phyloP scores from a whole-genome alignment of 2,329 filamentous ascomycete species.

The Coniosporium tulheliwenetii region DNA sequence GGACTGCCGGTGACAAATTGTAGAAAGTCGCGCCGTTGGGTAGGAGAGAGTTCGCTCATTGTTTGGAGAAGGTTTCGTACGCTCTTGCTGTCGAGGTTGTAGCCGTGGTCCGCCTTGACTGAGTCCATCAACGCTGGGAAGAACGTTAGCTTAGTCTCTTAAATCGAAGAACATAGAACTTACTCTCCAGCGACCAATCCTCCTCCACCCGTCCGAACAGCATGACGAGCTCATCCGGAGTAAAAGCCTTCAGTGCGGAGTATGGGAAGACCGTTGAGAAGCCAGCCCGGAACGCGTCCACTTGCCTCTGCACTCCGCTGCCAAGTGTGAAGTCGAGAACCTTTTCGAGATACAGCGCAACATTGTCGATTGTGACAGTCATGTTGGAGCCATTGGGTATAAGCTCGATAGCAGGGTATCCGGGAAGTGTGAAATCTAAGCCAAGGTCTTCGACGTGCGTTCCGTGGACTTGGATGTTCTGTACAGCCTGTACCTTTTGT shows the following conservation, averaged over 20 bases:
- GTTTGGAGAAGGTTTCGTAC: conserved; percentile 84
- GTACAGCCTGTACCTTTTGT: conserved; percentile 55
- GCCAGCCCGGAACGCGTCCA: conserved; percentile 77
- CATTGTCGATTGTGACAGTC: conserved; percentile 74
- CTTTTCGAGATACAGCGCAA: conserved; percentile 73
- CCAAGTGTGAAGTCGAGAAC: conserved; percentile 87
- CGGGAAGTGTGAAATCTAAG: conserved; percentile 88
- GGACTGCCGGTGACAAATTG: conserved; percentile 97
- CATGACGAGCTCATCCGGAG: conserved; percentile 85
- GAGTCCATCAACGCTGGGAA: conserved; percentile 77
- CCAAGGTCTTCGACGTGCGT: conserved; percentile 73
- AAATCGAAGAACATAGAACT: conserved; percentile 21
- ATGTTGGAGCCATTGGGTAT: conserved; percentile 58
- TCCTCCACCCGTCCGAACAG: conserved; percentile 87
- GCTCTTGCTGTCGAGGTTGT: conserved; percentile 95
- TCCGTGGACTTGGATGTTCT: conserved; percentile 58
- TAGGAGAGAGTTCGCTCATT: conserved; percentile 70
- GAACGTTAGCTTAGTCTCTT: conserved; percentile 17
- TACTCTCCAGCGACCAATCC: conserved; percentile 96
- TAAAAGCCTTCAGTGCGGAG: conserved; percentile 81
- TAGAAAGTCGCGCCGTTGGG: conserved; percentile 78
- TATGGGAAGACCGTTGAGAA: conserved; percentile 97
- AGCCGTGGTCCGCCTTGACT: conserved; percentile 96
- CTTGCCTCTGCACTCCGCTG: conserved; percentile 72
- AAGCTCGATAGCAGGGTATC: conserved; percentile 76